Conservation (phyloP, 2,329 filamentous ascomycete species). For the Blastomyces gilchristii region DNA sequence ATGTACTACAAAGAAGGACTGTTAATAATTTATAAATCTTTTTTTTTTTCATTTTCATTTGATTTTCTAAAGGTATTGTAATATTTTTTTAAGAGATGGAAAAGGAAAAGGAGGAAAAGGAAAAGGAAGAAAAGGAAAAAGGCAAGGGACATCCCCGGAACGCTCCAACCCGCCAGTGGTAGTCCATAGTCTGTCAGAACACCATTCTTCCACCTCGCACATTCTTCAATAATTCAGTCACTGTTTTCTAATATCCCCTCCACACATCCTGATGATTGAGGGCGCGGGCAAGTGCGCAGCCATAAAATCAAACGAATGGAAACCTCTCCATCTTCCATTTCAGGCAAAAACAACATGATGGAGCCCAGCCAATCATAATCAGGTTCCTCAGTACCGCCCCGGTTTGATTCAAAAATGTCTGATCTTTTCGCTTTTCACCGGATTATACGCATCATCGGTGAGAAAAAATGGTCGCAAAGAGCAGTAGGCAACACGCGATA, state of each 20-base stretch:
- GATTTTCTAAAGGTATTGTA: not conserved
- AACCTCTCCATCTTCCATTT: not conserved
- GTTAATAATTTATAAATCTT: not conserved
- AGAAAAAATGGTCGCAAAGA: not conserved
- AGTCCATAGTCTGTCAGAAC: not conserved
- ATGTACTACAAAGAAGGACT: not conserved
- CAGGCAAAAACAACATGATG: not conserved
- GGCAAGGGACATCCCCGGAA: not conserved
- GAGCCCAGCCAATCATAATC: not conserved
- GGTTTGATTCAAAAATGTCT: not conserved
- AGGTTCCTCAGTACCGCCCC: not conserved
- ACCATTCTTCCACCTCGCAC: not conserved
- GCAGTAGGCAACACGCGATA: not conserved
- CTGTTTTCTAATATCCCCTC: not conserved
- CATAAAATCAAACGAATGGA: not conserved
- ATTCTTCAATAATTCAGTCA: not conserved
- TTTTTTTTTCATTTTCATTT: conserved; percentile 2
- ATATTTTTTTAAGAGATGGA: not conserved
- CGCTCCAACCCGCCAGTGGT: not conserved
- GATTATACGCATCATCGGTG: not conserved
- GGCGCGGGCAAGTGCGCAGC: not conserved
- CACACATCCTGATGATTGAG: not conserved
- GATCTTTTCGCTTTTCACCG: not conserved
- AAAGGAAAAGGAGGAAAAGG: not conserved
- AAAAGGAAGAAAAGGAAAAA: not conserved